These are phyloP conservation scores for Uromyces viciae-fabae DNA, from an alignment of 1,284 basidiomycete species.

Conservation along the genomic window DNA sequence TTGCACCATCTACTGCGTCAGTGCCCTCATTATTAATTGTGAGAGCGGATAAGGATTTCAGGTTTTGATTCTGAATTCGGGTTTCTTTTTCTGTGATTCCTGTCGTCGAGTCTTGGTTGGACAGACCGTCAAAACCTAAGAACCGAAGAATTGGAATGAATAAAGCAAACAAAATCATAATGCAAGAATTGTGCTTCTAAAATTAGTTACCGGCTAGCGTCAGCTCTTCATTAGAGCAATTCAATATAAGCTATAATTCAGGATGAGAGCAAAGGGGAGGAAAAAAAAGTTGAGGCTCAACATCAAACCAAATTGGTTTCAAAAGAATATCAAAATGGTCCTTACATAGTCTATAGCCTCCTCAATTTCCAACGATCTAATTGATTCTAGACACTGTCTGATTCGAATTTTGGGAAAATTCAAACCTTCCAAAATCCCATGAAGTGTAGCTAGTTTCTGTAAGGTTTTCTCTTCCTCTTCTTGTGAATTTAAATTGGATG, in stretches of 20 bases:
- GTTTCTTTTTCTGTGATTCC: conserved; percentile 23
- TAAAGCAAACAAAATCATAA: neutral
- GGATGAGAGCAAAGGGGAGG: conserved; percentile 54
- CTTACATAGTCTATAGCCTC: conserved; percentile 86
- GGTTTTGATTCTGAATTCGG: neutral
- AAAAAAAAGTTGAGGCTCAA: too few species aligned
- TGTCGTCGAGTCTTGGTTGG: neutral
- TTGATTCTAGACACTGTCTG: conserved; percentile 65
- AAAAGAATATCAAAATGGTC: neutral
- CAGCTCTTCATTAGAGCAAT: conserved; percentile 42
- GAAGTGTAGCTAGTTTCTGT: conserved; percentile 70
- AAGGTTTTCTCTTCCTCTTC: conserved; percentile 68
- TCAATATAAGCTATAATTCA: conserved; percentile 21
- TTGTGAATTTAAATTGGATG: neutral
- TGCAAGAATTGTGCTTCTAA: too few species aligned
- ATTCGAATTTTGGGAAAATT: conserved; percentile 72
- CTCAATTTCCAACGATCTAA: conserved; percentile 70
- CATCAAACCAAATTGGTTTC: neutral
- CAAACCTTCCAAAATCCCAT: conserved; percentile 75
- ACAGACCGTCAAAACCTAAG: conserved; percentile 24
- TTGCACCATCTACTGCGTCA: neutral
- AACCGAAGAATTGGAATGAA: neutral
- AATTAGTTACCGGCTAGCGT: conserved; percentile 30
- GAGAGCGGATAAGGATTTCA: neutral
- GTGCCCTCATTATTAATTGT: neutral